Evolutionary conservation across 2,329 filamentous ascomycete species (phyloP).

Genomic region (Gliomastix tumulicola): DNA sequence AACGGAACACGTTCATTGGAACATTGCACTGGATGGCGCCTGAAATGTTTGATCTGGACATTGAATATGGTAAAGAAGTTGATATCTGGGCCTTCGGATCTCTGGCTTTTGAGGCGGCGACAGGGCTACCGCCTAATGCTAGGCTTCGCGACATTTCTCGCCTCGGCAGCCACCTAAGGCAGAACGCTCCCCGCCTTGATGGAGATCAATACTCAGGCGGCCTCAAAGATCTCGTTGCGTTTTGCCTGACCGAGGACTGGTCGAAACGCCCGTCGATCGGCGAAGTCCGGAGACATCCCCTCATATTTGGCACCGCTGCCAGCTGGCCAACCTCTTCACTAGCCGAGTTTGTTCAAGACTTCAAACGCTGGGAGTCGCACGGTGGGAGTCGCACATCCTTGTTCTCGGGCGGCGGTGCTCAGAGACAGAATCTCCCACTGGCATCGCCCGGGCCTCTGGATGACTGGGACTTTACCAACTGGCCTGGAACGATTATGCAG

Average conservation of each 20-base stretch:
- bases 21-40: slow-evolving; percentile 66
- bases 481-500: slow-evolving; percentile 43
- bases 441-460: slow-evolving; percentile 42
- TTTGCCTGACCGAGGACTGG: slow-evolving; percentile 64
- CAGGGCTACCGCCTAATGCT: slow-evolving; percentile 53
- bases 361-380: slow-evolving; percentile 67
- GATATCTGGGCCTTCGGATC: slow-evolving; percentile 67
- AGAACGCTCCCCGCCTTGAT: slow-evolving; percentile 60
- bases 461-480: slow-evolving; percentile 61
- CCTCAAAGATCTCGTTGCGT: slow-evolving; percentile 64
- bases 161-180: slow-evolving; percentile 50
- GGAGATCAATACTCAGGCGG: slow-evolving; percentile 64
- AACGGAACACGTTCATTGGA: slow-evolving; percentile 59
- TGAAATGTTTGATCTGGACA: slow-evolving; percentile 47
- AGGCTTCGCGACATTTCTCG: slow-evolving; percentile 34
- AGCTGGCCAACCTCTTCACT: slow-evolving; percentile 59
- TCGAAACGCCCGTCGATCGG: slow-evolving; percentile 62
- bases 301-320: slow-evolving; percentile 55
- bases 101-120: slow-evolving; percentile 61
- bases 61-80: slow-evolving; percentile 46
- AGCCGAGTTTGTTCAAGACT: slow-evolving; percentile 60
- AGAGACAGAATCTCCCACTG: slow-evolving; percentile 38
- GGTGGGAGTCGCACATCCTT: slow-evolving; percentile 64
- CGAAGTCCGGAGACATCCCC: slow-evolving; percentile 61
- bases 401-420: slow-evolving; percentile 52